phyloP scores from a whole-genome alignment of 2,329 filamentous ascomycete species.

The Phaeosphaeria sp. region DNA sequence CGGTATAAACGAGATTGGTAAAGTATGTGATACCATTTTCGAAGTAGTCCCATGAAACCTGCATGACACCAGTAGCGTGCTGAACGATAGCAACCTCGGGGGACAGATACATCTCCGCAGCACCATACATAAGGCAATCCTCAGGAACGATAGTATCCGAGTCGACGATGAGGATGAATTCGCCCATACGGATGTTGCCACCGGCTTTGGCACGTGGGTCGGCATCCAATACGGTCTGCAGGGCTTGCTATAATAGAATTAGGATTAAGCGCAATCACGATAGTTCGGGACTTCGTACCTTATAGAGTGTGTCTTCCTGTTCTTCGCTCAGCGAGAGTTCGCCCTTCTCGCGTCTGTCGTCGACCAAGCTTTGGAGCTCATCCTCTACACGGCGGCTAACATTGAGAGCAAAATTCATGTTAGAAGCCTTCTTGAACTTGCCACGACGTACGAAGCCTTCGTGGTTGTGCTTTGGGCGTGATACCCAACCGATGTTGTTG shows the following conservation, averaged over 20 bases:
- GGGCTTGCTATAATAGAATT: constrained; percentile 12
- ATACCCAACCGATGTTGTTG: constrained; percentile 57
- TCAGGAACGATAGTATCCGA: constrained; percentile 54
- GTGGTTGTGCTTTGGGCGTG: constrained; percentile 52
- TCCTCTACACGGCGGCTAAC: constrained; percentile 68
- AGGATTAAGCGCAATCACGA: neutral
- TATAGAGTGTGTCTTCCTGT: constrained; percentile 39
- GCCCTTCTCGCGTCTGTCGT: constrained; percentile 25
- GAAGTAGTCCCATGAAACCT: constrained; percentile 73
- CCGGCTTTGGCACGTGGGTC: constrained; percentile 75
- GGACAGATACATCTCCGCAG: constrained; percentile 80
- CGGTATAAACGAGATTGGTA: constrained; percentile 76
- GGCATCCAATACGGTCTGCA: constrained; percentile 72
- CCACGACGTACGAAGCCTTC: constrained; percentile 35
- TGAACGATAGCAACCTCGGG: constrained; percentile 79
- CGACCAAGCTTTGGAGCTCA: constrained; percentile 61
- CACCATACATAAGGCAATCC: constrained; percentile 79
- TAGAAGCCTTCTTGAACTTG: constrained; percentile 60
- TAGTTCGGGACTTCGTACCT: neutral
- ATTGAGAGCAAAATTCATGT: constrained; percentile 74
- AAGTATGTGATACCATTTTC: constrained; percentile 79
- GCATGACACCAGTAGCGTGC: constrained; percentile 73
- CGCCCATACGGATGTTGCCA: constrained; percentile 82
- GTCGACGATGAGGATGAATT: constrained; percentile 73
- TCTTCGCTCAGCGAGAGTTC: constrained; percentile 37